Base-by-base conservation (phyloP, 2,329 filamentous ascomycete species). In the Aspergillus fumigatus region DNA sequence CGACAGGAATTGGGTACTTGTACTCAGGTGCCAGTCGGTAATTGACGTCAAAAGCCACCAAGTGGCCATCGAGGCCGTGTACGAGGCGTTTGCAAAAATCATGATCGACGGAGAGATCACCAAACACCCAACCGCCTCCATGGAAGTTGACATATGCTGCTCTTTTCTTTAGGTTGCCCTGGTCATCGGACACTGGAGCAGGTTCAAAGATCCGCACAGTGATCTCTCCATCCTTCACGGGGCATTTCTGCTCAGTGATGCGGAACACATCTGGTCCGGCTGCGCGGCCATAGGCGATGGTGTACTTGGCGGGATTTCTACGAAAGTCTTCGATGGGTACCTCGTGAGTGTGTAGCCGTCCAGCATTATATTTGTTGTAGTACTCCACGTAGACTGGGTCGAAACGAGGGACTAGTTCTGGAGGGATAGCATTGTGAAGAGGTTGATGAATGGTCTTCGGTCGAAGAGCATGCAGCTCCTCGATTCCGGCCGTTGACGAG, bases 21-120 rank as follows among this genome's bases (percentile, higher is more conserved):
- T 73, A 54, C 59, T 77, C 74, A 6, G 74, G 75, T 1, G 74
- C 71, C 40, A 77, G 65, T 29, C 74, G 70, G 55, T 79, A 78
- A 56, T 77, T 75, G 25, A 79, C 73, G 58, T 78, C 76, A 59
- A 79, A 75, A 1, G 65, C 74, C 17, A 79, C 75, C 45, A 73
- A 59, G 17, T 71, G 67, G n/a, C 73, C 68, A 17, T 74, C 69
- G 29, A 73, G 66, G 6, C 62, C 66, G 57, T 75, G 62, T 25
- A 75, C 72, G 11, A 79, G 54, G 21, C 67, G 65, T 59, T 77
- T 77, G 58, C 75, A 78, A 55, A 75, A 72, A 41, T 76, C 72
- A 58, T 75, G 69, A 48, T 78, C 75, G 1, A 62, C 64, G 4
- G 58, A 54, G 1, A 78, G 64, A 1, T 70, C 72, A 2, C 75